Conservation (phyloP, 1,284 basidiomycete genomes). For the Paramarasmius palmivorus region DNA sequence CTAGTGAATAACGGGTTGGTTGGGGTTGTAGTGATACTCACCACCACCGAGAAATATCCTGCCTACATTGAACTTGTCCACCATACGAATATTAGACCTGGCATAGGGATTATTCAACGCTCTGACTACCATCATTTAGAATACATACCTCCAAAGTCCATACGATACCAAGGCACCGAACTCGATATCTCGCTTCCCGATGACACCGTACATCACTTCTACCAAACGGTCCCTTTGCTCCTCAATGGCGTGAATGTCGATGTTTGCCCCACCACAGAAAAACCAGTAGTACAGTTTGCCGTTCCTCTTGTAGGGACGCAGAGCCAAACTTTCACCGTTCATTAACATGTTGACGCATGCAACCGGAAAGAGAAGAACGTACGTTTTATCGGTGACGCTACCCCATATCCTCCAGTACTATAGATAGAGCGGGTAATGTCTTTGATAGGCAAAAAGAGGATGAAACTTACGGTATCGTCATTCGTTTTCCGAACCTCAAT, state of each 20-base stretch:
- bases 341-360: no score
- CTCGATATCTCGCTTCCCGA: conserved; percentile 24
- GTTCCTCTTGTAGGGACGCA: no score
- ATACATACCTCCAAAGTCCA: conserved; percentile 7
- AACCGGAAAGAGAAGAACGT: no score
- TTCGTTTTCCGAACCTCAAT: conserved; percentile 31
- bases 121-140: not conserved
- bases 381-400: no score
- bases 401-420: no score
- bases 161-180: conserved; percentile 28
- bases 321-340: no score
- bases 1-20: no score
- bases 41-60: conserved; percentile 29
- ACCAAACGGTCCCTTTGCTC: conserved; percentile 23
- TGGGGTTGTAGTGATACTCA: conserved; percentile 17
- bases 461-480: conserved; percentile 23
- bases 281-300: no score
- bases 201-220: conserved; percentile 21
- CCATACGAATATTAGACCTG: conserved; percentile 18
- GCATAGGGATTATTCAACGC: not conserved
- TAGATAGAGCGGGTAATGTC: not conserved
- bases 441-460: not conserved
- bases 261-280: conserved; percentile 6
- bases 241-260: conserved; percentile 27
- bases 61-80: conserved; percentile 14